A percentile compares a stretch with the other conserved stretches of the same genome.
Evolutionary conservation across 2,329 filamentous ascomycete genomes (phyloP).

Genomic region (Hawksworthiomyces lignivorus): DNA sequence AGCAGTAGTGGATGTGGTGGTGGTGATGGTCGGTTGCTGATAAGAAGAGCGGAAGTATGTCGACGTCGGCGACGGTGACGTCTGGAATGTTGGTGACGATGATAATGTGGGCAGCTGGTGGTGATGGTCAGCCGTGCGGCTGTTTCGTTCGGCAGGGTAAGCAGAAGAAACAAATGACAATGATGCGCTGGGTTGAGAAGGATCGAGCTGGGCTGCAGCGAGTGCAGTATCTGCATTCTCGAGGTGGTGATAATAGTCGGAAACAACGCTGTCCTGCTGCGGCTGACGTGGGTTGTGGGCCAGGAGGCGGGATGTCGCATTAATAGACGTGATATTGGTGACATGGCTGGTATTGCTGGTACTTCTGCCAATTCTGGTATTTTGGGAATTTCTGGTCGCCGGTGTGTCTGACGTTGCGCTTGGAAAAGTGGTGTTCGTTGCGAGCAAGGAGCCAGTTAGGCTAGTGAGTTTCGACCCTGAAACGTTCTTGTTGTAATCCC

Average conservation of each 20-base stretch:
- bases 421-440: constrained; percentile 27
- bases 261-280: constrained; percentile 13
- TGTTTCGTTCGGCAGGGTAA: constrained; percentile 4
- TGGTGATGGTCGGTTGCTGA: constrained; percentile 1
- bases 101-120: constrained; percentile 10
- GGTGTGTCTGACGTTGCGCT: constrained; percentile 26
- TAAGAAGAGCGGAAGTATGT: constrained; percentile 5
- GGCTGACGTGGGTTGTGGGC: constrained; percentile 3
- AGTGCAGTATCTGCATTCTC: neutral
- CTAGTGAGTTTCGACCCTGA: constrained; percentile 35
- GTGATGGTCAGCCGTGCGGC: neutral
- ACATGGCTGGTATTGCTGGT: no score
- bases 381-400: no score
- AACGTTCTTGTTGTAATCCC: constrained; percentile 31
- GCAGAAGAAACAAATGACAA: constrained; percentile 8
- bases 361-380: constrained; percentile 1
- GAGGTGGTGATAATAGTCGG: neutral
- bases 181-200: constrained; percentile 9
- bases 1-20: constrained; percentile 5
- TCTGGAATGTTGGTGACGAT: constrained; percentile 2
- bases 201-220: constrained; percentile 3
- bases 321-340: constrained; percentile 30
- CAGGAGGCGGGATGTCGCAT: constrained; percentile 23
- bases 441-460: constrained; percentile 13
- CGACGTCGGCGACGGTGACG: constrained; percentile 3